phyloP scores from a whole-genome alignment of 352 stramenopile species.

The Salisapilia sapeloensis region DNA sequence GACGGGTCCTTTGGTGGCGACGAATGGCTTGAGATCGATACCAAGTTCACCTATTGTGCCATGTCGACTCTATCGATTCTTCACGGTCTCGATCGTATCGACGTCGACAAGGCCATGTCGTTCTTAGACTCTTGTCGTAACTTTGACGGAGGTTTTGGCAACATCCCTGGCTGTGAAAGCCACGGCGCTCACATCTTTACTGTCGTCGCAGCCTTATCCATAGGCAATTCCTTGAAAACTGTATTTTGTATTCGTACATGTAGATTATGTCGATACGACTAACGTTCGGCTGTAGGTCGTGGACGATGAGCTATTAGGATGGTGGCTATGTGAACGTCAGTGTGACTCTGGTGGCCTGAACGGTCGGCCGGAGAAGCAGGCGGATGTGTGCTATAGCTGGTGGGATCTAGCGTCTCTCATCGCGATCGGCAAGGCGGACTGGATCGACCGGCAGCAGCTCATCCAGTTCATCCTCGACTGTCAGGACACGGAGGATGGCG shows the following conservation, averaged over 20 bases:
- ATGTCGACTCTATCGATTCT: constrained; percentile 91
- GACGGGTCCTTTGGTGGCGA: constrained; percentile 97
- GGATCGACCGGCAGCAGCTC: constrained; percentile 91
- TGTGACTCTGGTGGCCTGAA: constrained; percentile 92
- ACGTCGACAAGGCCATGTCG: constrained; percentile 77
- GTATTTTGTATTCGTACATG: constrained; percentile 6
- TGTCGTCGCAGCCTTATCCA: constrained; percentile 91
- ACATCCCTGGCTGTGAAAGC: constrained; percentile 89
- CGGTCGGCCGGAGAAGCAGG: constrained; percentile 97
- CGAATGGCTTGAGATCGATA: constrained; percentile 96
- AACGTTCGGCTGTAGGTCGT: constrained; percentile 25
- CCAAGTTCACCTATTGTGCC: constrained; percentile 98
- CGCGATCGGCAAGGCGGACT: constrained; percentile 90
- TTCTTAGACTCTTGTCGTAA: constrained; percentile 96
- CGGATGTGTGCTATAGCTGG: constrained; percentile 99
- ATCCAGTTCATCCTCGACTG: constrained; percentile 88
- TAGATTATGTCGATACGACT: background rate
- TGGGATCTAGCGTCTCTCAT: constrained; percentile 97
- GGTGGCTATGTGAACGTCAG: constrained; percentile 96
- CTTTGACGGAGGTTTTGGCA: constrained; percentile 90
- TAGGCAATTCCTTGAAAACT: constrained; percentile 38
- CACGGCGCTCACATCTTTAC: constrained; percentile 97
- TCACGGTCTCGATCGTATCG: constrained; percentile 63
- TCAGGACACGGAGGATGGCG: constrained; percentile 95
- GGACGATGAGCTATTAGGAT: constrained; percentile 83